Evolutionary conservation across 768 basidiomycete species (phyloP).

Genomic region (Gyrodon lividus): DNA sequence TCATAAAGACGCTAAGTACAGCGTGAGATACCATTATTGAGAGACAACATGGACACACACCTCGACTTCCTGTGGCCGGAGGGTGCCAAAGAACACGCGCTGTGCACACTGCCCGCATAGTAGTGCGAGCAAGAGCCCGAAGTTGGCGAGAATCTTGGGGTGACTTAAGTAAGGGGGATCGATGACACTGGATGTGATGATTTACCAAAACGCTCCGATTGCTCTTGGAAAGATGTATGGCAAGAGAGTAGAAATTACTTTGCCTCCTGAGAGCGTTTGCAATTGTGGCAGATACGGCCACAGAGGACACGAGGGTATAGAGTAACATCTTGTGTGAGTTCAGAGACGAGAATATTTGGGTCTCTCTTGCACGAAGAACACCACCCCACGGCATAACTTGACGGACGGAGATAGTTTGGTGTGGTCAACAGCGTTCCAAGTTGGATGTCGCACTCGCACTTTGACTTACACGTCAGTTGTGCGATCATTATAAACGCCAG

Average conservation of each 20-base stretch:
- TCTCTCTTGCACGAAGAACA: constrained; percentile 49
- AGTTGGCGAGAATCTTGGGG: constrained; percentile 84
- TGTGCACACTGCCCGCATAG: constrained; percentile 77
- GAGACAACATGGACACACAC: constrained; percentile 41
- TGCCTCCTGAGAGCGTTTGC: constrained; percentile 77
- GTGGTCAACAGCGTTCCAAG: neutral
- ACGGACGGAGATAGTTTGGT: neutral
- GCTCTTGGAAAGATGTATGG: constrained; percentile 90
- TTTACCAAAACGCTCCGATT: constrained; percentile 89
- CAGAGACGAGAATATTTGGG: constrained; percentile 47
- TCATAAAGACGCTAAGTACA: constrained; percentile 85
- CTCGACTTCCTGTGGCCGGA: constrained; percentile 89
- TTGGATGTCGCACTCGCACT: no score
- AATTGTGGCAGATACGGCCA: constrained; percentile 71
- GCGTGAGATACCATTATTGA: neutral
- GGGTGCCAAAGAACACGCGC: constrained; percentile 85
- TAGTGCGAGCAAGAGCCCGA: constrained; percentile 75
- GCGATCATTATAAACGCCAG: no score
- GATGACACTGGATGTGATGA: constrained; percentile 1
- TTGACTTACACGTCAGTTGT: no score
- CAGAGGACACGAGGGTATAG: constrained; percentile 65
- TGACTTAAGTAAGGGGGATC: constrained; percentile 1
- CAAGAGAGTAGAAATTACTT: constrained; percentile 92
- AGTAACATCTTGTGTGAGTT: constrained; percentile 64
- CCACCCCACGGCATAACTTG: constrained; percentile 49